Percentiles rank a stretch among this genome's conserved stretches.
phyloP scores from a whole-genome alignment of 2,329 filamentous ascomycete species.

The Penicillium rolfsii region DNA sequence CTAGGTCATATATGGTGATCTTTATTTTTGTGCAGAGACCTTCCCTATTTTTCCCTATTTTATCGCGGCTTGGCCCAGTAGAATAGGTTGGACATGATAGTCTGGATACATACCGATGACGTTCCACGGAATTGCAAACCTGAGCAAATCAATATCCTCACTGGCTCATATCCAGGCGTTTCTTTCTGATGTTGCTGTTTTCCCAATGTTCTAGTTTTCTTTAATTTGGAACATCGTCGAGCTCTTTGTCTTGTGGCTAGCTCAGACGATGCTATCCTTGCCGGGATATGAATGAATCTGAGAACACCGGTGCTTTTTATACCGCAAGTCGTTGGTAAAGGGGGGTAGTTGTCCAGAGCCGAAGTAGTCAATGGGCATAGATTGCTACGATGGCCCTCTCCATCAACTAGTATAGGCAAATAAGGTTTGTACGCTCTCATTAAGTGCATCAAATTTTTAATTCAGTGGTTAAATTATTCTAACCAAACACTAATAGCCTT shows the following conservation, averaged over 20 bases:
- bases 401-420: too few relatives aligned
- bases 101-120: too few relatives aligned
- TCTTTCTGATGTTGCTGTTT: too few relatives aligned
- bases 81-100: too few relatives aligned
- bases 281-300: not conserved
- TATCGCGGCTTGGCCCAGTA: too few relatives aligned
- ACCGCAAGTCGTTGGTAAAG: not conserved
- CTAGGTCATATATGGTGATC: not conserved
- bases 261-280: not conserved
- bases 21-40: too few relatives aligned
- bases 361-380: not conserved
- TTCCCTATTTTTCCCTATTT: too few relatives aligned
- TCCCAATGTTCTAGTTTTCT: too few relatives aligned
- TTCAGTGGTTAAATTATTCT: constrained; percentile 2
- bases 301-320: too few relatives aligned
- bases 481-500: constrained; percentile 34
- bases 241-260: not conserved
- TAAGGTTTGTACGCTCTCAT: too few relatives aligned
- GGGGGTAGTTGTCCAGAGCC: not conserved
- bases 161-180: too few relatives aligned
- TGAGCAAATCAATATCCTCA: not conserved
- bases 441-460: not conserved
- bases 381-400: not conserved
- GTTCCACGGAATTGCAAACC: not conserved
- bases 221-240: not conserved